phyloP scores from a whole-genome alignment of 192 early-diverging fungal genomes.

The Helicostylum pulchrum region DNA sequence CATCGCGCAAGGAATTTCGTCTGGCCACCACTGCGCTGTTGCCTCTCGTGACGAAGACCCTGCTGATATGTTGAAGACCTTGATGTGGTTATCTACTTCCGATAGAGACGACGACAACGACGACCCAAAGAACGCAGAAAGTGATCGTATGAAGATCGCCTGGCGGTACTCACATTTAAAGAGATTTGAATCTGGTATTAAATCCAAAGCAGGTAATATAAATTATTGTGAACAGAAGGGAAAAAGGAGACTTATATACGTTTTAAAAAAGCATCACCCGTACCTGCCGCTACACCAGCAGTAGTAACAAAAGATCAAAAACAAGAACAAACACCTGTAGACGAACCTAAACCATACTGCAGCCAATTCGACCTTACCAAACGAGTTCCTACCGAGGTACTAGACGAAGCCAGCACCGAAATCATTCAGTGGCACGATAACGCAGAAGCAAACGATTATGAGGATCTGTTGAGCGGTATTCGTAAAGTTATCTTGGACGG shows the following conservation, averaged over 20 bases:
- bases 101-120: slow-evolving; percentile 46
- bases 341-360: slow-evolving; percentile 60
- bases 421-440: slow-evolving; percentile 39
- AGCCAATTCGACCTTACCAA: slow-evolving; percentile 85
- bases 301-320: not conserved
- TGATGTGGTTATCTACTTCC: slow-evolving; percentile 60
- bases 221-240: too few relatives aligned
- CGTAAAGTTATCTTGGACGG: slow-evolving; percentile 57
- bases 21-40: slow-evolving; percentile 66
- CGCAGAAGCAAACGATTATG: slow-evolving; percentile 37
- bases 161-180: slow-evolving; percentile 92
- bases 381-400: slow-evolving; percentile 53
- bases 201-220: slow-evolving; percentile 40
- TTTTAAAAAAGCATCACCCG: slow-evolving; percentile 7
- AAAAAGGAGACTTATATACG: too few relatives aligned
- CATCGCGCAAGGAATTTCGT: slow-evolving; percentile 80
- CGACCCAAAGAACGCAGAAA: slow-evolving; percentile 34
- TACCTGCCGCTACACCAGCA: not conserved
- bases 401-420: slow-evolving; percentile 54
- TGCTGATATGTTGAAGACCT: slow-evolving; percentile 53
- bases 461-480: slow-evolving; percentile 47
- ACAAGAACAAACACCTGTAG: not conserved
- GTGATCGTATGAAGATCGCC: slow-evolving; percentile 83
- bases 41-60: slow-evolving; percentile 66
- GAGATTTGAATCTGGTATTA: slow-evolving; percentile 51